Evolutionary conservation across 169 alveolate species (phyloP).

Genomic region (Blepharisma undulans): DNA sequence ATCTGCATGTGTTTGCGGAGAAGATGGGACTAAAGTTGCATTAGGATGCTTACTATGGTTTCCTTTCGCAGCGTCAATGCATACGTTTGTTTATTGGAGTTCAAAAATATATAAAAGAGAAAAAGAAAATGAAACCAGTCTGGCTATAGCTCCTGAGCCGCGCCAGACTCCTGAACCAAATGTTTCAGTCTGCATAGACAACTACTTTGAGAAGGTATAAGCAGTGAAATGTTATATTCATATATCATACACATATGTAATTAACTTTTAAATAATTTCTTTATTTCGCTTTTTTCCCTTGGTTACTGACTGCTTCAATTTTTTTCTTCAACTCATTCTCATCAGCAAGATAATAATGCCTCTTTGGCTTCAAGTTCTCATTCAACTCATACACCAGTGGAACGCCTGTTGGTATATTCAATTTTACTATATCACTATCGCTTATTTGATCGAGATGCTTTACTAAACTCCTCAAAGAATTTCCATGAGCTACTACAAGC

Average conservation of each 20-base stretch:
- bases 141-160: neutral
- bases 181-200: neutral
- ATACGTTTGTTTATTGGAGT: neutral
- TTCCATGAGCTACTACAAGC: slow-evolving; percentile 91
- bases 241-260: neutral
- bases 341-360: slow-evolving; percentile 92
- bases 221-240: no score
- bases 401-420: slow-evolving; percentile 97
- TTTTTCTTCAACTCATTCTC: slow-evolving; percentile 87
- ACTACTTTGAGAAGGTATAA: neutral
- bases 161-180: neutral
- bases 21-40: neutral
- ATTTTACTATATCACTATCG: slow-evolving; percentile 91
- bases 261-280: neutral
- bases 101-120: neutral
- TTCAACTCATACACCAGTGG: slow-evolving; percentile 96
- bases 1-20: neutral
- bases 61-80: neutral
- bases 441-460: slow-evolving; percentile 89
- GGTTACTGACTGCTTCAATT: slow-evolving; percentile 94
- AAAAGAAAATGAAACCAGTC: neutral
- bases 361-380: slow-evolving; percentile 84
- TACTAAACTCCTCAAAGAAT: slow-evolving; percentile 95
- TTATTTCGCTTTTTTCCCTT: slow-evolving; percentile 89
- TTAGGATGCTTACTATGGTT: neutral